Percentiles rank a stretch among this genome's conserved stretches.
Conservation (phyloP, 768 basidiomycete species). For the Suillus brevipes region DNA sequence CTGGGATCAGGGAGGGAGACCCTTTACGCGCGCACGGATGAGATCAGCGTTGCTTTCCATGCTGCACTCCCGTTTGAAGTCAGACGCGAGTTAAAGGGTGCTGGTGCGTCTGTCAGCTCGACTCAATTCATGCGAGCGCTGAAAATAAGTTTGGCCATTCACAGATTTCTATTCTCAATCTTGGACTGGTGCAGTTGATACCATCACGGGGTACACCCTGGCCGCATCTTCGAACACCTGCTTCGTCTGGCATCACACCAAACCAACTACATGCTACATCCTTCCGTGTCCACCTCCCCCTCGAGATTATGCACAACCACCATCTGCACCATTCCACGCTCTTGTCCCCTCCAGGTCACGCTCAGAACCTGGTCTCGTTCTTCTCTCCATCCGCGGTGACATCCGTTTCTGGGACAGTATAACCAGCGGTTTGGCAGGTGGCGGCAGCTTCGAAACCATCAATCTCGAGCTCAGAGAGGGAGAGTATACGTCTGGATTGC, state of each 20-base stretch:
- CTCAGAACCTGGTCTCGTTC: conserved; percentile 81
- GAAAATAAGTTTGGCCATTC: neutral
- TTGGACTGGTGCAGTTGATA: conserved; percentile 72
- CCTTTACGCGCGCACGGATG: conserved; percentile 69
- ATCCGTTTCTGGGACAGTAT: conserved; percentile 89
- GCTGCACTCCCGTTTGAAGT: conserved; percentile 73
- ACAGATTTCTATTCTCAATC: conserved; percentile 68
- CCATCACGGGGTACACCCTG: conserved; percentile 70
- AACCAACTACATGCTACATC: conserved; percentile 79
- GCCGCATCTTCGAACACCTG: conserved; percentile 71
- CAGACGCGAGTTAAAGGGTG: conserved; percentile 65
- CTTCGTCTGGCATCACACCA: conserved; percentile 84
- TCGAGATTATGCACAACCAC: conserved; percentile 42
- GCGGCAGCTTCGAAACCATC: conserved; percentile 55
- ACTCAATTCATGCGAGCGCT: neutral
- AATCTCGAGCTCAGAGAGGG: conserved; percentile 46
- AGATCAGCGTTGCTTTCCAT: conserved; percentile 66
- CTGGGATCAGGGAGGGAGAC: conserved; percentile 30
- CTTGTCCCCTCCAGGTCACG: conserved; percentile 63
- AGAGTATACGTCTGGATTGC: conserved; percentile 67
- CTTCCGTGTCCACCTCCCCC: conserved; percentile 65
- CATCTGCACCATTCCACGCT: conserved; percentile 46
- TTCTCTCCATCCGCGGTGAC: conserved; percentile 68
- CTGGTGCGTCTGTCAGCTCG: conserved; percentile 42
- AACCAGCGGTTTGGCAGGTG: conserved; percentile 79